Evolutionary conservation across 805 yeast species (phyloP).

Genomic region (Saturnispora gosingensis): DNA sequence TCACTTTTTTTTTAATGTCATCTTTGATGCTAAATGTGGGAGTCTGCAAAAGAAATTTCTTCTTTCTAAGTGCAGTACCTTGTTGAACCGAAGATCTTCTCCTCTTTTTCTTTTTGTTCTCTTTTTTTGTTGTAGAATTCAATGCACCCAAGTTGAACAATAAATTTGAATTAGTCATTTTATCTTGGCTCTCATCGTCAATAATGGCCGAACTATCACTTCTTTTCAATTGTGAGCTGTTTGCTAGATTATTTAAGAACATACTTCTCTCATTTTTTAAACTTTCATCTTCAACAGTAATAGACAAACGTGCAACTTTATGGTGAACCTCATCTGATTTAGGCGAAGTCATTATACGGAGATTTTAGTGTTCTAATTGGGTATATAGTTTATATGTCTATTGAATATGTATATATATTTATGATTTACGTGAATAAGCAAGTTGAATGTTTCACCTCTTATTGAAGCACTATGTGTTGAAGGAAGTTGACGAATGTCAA

Average conservation of each 20-base stretch:
- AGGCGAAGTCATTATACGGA: conserved; percentile 1
- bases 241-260: conserved; percentile 11
- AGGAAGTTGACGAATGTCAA: not conserved
- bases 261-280: conserved; percentile 12
- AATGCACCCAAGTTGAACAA: conserved; percentile 7
- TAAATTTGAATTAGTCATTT: conserved; percentile 4
- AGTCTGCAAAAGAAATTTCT: conserved; percentile 24
- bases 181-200: conserved; percentile 21
- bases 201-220: not conserved
- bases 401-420: too few relatives aligned
- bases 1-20: conserved; percentile 19
- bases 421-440: not conserved
- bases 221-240: not conserved
- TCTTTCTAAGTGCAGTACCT: conserved; percentile 21
- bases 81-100: conserved; percentile 33
- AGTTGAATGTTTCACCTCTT: not conserved
- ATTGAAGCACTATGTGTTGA: not conserved
- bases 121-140: conserved; percentile 16
- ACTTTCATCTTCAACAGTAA: conserved; percentile 16
- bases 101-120: conserved; percentile 19
- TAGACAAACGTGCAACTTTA: conserved; percentile 25
- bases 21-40: conserved; percentile 10
- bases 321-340: conserved; percentile 12
- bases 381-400: not conserved
- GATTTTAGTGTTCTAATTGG: not conserved